phyloP scores from a whole-genome alignment of 805 yeast genomes.

The Metschnikowia corniflorae region DNA sequence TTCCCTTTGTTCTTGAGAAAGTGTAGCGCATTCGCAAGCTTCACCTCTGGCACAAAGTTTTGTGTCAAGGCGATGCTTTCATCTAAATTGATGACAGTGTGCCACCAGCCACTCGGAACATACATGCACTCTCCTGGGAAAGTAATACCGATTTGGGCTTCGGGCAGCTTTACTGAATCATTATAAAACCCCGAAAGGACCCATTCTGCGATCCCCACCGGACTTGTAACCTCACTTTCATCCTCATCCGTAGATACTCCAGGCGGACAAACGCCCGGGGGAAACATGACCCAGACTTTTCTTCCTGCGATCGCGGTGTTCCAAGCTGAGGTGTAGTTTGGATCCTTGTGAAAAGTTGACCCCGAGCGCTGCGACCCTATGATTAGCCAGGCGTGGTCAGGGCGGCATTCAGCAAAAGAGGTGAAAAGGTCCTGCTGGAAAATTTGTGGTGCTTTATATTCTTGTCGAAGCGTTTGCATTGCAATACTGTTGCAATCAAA shows the following conservation, averaged over 20 bases:
- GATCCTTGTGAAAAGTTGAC: conserved; percentile 90
- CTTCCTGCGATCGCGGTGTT: conserved; percentile 71
- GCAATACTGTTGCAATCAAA: conserved; percentile 81
- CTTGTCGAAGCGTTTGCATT: conserved; percentile 50
- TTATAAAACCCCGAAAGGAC: conserved; percentile 76
- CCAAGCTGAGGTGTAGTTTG: conserved; percentile 90
- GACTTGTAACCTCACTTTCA: conserved; percentile 87
- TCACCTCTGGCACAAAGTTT: conserved; percentile 73
- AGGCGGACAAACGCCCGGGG: conserved; percentile 73
- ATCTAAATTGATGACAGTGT: conserved; percentile 79
- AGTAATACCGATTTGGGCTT: conserved; percentile 63
- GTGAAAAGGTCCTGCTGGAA: conserved; percentile 62
- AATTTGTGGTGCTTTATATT: conserved; percentile 51
- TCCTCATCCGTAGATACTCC: conserved; percentile 75
- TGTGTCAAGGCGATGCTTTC: conserved; percentile 86
- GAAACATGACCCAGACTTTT: conserved; percentile 87
- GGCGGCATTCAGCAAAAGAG: conserved; percentile 60
- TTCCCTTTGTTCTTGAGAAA: conserved; percentile 64
- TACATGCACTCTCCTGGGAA: conserved; percentile 80
- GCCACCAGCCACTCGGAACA: conserved; percentile 99
- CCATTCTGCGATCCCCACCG: conserved; percentile 94
- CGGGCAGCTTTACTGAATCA: conserved; percentile 55
- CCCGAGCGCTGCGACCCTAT: conserved; percentile 82
- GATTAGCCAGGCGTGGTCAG: conserved; percentile 91
- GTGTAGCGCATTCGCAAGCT: conserved; percentile 56